Conservation (phyloP, 2,329 filamentous ascomycete genomes). For the Plenodomus biglobosus region DNA sequence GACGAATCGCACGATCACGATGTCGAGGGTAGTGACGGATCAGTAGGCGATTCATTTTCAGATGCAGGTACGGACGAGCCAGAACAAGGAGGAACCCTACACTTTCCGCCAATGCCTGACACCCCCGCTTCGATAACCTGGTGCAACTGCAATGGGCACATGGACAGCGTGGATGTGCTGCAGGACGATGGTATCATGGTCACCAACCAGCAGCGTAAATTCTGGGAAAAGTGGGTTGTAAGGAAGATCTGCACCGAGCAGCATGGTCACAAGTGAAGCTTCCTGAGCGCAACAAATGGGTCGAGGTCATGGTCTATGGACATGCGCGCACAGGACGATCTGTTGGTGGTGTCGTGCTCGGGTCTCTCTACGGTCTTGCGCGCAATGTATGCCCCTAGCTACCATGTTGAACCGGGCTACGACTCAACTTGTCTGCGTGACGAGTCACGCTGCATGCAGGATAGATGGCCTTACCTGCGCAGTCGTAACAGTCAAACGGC, state of each 20-base stretch:
- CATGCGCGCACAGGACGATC: constrained; percentile 1
- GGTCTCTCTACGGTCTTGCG: not conserved
- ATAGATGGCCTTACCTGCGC: not conserved
- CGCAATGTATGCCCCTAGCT: not conserved
- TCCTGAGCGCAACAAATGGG: not conserved
- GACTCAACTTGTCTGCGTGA: constrained; percentile 6
- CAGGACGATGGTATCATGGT: constrained; percentile 54
- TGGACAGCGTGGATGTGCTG: constrained; percentile 49
- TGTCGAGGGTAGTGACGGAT: constrained; percentile 38
- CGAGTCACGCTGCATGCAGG: constrained; percentile 2
- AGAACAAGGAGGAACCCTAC: constrained; percentile 46
- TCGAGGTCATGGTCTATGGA: not conserved
- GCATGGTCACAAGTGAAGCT: constrained; percentile 42
- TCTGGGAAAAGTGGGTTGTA: constrained; percentile 60
- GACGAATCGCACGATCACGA: constrained; percentile 25
- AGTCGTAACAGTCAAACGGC: not conserved
- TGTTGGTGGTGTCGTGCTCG: not conserved
- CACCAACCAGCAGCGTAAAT: constrained; percentile 53
- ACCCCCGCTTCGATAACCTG: constrained; percentile 51
- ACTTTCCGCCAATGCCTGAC: constrained; percentile 50
- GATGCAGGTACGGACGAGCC: constrained; percentile 42
- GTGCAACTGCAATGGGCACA: constrained; percentile 50
- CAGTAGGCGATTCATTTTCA: constrained; percentile 38
- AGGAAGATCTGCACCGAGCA: constrained; percentile 49
- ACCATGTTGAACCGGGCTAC: not conserved